Conservation (phyloP, 805 yeast genomes). For the Hanseniaspora pseudoguilliermondii region DNA sequence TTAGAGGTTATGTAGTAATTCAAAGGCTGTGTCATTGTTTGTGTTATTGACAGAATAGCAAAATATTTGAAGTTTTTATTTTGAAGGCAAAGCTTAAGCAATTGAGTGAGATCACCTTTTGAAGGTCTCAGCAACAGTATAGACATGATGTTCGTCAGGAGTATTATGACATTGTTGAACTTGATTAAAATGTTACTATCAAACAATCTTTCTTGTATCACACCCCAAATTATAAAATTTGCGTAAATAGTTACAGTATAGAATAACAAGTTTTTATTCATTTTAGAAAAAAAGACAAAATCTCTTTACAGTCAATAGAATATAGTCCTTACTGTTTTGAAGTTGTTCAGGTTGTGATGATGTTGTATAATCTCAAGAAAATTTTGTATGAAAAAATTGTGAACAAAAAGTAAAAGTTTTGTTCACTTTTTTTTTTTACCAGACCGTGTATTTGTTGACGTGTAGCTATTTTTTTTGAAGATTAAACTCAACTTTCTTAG, state of each 20-base stretch:
- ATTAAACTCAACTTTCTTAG: too few species aligned
- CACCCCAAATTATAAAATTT: constrained; percentile 83
- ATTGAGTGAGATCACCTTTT: constrained; percentile 18
- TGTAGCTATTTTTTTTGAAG: too few species aligned
- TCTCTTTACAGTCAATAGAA: too few species aligned
- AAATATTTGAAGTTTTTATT: constrained; percentile 30
- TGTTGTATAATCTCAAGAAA: neutral
- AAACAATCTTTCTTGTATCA: constrained; percentile 70
- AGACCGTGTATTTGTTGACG: too few species aligned
- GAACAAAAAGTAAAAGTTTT: neutral
- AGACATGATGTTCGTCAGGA: constrained; percentile 66
- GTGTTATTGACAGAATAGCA: constrained; percentile 28
- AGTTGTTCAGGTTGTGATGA: neutral
- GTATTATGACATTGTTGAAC: constrained; percentile 44
- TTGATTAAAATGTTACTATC: constrained; percentile 61
- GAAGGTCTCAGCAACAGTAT: constrained; percentile 38
- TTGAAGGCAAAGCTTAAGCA: constrained; percentile 28
- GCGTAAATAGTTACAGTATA: constrained; percentile 58
- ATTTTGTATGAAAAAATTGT: neutral
- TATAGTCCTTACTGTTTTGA: too few species aligned
- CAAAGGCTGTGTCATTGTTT: constrained; percentile 58
- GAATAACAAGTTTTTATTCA: constrained; percentile 18
- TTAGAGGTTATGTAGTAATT: constrained; percentile 75
- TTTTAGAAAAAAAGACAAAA: too few species aligned
- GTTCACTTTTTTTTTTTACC: too few species aligned